A percentile compares a stretch with the other conserved stretches of the same genome.
phyloP scores from a whole-genome alignment of 2,329 filamentous ascomycete genomes.

The Tolypocladium guangdongense region DNA sequence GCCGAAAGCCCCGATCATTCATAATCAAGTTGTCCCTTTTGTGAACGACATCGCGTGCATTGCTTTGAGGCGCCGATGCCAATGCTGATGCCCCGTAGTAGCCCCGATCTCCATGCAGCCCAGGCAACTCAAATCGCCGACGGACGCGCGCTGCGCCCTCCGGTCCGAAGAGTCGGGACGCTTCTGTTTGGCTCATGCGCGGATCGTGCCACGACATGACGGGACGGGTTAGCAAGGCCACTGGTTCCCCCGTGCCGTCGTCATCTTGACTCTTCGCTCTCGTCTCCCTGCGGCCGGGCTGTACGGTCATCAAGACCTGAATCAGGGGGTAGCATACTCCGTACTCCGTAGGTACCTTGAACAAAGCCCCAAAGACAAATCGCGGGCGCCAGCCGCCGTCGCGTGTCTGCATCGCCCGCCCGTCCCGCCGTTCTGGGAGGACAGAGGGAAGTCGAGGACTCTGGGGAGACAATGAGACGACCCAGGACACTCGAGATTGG shows the following conservation, averaged over 20 bases:
- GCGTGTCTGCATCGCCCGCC: neutral
- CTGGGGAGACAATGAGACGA: neutral
- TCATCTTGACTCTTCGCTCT: neutral
- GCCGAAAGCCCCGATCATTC: neutral
- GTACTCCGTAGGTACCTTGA: no score
- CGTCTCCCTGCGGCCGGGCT: neutral
- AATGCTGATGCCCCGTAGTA: neutral
- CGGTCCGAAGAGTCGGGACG: neutral
- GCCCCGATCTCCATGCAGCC: neutral
- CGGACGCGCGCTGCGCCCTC: neutral
- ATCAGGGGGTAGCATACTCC: neutral
- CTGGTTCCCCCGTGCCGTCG: neutral
- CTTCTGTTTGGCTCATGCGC: neutral
- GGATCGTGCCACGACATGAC: neutral
- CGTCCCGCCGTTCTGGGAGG: neutral
- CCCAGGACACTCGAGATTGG: neutral
- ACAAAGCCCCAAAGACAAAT: no score
- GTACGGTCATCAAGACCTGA: neutral
- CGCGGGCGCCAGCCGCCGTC: neutral
- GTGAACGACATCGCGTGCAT: neutral
- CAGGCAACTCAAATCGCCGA: neutral
- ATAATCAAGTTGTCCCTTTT: neutral
- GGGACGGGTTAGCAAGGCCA: neutral
- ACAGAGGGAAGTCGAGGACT: neutral
- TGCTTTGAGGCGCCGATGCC: neutral